phyloP scores from a whole-genome alignment of 345 rosid genomes.

The Aquilaria sinensis region DNA sequence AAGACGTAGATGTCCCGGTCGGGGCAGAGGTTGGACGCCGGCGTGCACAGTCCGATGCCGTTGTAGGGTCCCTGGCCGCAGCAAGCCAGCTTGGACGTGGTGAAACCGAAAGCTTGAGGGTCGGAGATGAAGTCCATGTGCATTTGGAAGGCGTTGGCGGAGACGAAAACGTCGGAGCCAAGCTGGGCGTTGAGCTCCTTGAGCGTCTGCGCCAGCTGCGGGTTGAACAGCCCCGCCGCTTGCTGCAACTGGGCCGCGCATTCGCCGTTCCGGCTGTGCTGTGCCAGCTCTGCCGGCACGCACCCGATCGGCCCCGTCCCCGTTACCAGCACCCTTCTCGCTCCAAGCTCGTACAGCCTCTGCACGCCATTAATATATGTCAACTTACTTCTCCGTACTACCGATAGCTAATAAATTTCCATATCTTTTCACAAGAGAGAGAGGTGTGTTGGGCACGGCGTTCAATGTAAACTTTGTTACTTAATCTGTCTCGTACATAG shows the following conservation, averaged over 20 bases:
- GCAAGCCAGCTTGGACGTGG: slow-evolving; percentile 62
- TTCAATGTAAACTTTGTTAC: too few species aligned
- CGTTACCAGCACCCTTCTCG: slow-evolving; percentile 68
- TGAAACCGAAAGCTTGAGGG: slow-evolving; percentile 65
- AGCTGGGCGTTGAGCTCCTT: slow-evolving; percentile 37
- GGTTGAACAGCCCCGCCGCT: slow-evolving; percentile 70
- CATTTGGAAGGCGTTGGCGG: slow-evolving; percentile 48
- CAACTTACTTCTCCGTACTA: too few species aligned
- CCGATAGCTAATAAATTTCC: too few species aligned
- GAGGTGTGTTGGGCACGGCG: too few species aligned
- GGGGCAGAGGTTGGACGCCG: slow-evolving; percentile 55
- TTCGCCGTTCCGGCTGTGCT: slow-evolving; percentile 59
- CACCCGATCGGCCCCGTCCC: slow-evolving; percentile 91
- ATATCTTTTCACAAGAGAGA: too few species aligned
- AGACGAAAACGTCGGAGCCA: slow-evolving; percentile 46
- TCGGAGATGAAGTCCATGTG: slow-evolving; percentile 46
- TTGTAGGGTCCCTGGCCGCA: slow-evolving; percentile 74
- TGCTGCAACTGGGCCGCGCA: slow-evolving; percentile 51
- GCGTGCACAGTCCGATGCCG: slow-evolving; percentile 72
- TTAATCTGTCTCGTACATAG: too few species aligned
- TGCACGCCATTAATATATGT: slow-evolving; percentile 12
- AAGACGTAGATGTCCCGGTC: slow-evolving; percentile 49
- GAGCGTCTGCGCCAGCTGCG: slow-evolving; percentile 48
- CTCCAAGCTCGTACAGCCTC: slow-evolving; percentile 70
- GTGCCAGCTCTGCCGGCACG: slow-evolving; percentile 75